Percentiles rank a stretch among this genome's conserved stretches.
phyloP scores from a whole-genome alignment of 805 yeast genomes.

The Alloascoidea hylecoeti region DNA sequence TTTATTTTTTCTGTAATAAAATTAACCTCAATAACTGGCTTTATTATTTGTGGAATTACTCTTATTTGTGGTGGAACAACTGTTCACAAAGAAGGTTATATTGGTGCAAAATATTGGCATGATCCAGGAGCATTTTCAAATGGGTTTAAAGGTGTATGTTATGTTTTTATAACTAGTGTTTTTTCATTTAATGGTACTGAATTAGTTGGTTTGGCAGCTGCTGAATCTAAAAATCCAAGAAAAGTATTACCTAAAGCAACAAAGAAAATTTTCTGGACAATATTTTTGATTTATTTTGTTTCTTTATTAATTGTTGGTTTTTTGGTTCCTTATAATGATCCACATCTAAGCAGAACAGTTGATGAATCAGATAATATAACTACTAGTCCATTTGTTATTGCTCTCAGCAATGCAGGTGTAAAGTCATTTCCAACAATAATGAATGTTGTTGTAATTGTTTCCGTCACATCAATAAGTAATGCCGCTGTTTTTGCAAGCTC shows the following conservation, averaged over 20 bases:
- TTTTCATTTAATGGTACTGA: constrained; percentile 51
- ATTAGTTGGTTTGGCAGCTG: constrained; percentile 42
- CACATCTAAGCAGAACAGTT: constrained; percentile 40
- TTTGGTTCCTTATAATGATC: constrained; percentile 47
- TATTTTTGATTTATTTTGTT: constrained; percentile 37
- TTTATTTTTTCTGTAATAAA: constrained; percentile 69
- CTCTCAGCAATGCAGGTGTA: constrained; percentile 56
- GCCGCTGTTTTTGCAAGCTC: constrained; percentile 54
- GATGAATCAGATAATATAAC: constrained; percentile 56
- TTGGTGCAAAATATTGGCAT: constrained; percentile 43
- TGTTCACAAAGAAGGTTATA: constrained; percentile 35
- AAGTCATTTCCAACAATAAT: constrained; percentile 50
- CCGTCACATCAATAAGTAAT: constrained; percentile 53
- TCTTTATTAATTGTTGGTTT: constrained; percentile 35
- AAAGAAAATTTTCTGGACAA: constrained; percentile 56
- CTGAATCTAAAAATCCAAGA: constrained; percentile 44
- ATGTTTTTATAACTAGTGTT: constrained; percentile 45
- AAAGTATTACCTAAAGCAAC: constrained; percentile 42
- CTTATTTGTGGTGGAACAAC: constrained; percentile 89
- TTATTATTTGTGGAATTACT: constrained; percentile 59
- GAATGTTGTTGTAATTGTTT: constrained; percentile 43
- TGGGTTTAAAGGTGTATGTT: constrained; percentile 38
- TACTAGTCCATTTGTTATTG: constrained; percentile 72
- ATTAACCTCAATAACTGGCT: constrained; percentile 56
- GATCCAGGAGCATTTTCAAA: constrained; percentile 36